Evolutionary conservation across 768 basidiomycete genomes (phyloP), one percentile per base, ranked within the genome.

Genomic region (Hericium rajendrae): DNA sequence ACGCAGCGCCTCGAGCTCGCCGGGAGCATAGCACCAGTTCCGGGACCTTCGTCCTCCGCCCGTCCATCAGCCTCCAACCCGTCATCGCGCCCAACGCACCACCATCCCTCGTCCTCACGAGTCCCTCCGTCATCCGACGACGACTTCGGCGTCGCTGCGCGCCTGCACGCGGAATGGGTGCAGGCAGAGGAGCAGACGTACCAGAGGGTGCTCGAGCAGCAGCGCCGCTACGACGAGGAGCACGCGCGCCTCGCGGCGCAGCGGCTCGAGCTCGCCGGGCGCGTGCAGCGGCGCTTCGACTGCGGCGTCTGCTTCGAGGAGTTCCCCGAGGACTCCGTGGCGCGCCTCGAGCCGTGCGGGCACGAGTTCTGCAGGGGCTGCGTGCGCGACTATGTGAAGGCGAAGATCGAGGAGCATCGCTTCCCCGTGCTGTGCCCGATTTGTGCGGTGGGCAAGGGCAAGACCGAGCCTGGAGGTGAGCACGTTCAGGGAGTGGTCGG

Each of bases 401-500:
- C 75, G 5, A 78, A 77, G 66, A 71, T 86, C 18, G 70, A 72
- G 15, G 80, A 82, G 39, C 75, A 74, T 54, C 75, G 74, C 10
- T 85, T 77, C 51, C 85, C 85, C 4, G 78, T 87, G 32, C 64
- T 77, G 12, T 87, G 85, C 66, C 86, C 85, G 1, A 62, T 76
- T 37, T 88, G 86, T 58, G 67, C 71, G 13, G 66, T 71, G 15
- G 64, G 68, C 32, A 63, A 60, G 10, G 57, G 65, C 13, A 57
- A 41, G 39, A 57, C 55, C 12, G 55, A 57, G 52, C 52, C 38
- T 4, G 62, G 65, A 15, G n/a, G n/a, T n/a, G n/a, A n/a, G n/a
- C n/a, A n/a, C n/a, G n/a, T n/a, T n/a, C n/a, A n/a, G n/a, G n/a
- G n/a, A n/a, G n/a, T n/a, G n/a, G n/a, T n/a, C n/a, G n/a, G n/a